Percentiles rank a stretch among this genome's conserved stretches.
These are phyloP conservation scores for Bombardia bombarda DNA, from an alignment of 495 filamentous ascomycete genomes.

Conservation along the genomic window DNA sequence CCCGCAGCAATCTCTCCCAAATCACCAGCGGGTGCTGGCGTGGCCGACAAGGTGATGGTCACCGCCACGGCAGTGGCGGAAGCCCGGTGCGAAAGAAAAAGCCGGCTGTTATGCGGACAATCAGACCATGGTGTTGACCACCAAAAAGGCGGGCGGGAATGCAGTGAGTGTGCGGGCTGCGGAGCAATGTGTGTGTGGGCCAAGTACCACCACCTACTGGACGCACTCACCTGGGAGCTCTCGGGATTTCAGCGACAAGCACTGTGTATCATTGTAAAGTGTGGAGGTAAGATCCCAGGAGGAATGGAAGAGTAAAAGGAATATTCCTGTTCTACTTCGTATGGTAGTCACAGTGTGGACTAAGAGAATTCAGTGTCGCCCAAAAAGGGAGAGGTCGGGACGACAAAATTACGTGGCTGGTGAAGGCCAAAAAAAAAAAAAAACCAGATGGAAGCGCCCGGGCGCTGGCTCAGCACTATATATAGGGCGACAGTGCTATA, in stretches of 20 bases:
- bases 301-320: constrained; percentile 7
- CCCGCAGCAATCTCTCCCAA: constrained; percentile 32
- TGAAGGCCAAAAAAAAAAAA: too few relatives aligned
- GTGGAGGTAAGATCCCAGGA: constrained; percentile 4
- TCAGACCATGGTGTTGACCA: too few relatives aligned
- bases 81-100: background rate
- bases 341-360: constrained; percentile 2
- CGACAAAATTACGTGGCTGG: constrained; percentile 23
- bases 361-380: constrained; percentile 4
- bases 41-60: constrained; percentile 40
- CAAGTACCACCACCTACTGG: constrained; percentile 1
- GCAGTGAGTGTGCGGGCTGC: too few relatives aligned
- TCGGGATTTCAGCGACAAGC: constrained; percentile 3
- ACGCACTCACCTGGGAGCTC: constrained; percentile 9
- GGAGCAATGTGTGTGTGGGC: background rate
- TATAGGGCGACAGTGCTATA: too few relatives aligned
- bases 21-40: constrained; percentile 23
- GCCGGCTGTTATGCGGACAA: too few relatives aligned
- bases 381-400: constrained; percentile 21
- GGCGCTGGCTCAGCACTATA: background rate
- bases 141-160: too few relatives aligned
- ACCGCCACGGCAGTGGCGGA: constrained; percentile 33
- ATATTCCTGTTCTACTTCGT: constrained; percentile 5
- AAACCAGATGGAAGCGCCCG: constrained; percentile 7
- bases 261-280: constrained; percentile 10